Evolutionary conservation across 805 yeast species (phyloP).

Genomic region (Dipodascopsis uninucleata): DNA sequence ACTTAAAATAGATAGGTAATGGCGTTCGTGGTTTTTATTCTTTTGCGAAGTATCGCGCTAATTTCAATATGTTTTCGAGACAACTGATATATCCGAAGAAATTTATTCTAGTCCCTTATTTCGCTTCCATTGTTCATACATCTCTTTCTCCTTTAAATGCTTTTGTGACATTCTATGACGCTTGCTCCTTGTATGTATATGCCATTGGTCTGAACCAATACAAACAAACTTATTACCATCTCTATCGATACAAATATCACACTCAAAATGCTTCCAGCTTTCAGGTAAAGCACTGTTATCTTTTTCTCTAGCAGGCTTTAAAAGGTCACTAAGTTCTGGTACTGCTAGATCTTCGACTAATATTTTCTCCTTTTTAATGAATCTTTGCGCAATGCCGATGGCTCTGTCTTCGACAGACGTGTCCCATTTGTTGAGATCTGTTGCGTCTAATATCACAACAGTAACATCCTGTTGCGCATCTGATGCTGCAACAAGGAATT

Average conservation of each 20-base stretch:
- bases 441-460: conserved; percentile 69
- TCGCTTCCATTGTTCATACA: conserved; percentile 29
- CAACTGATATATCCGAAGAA: too few relatives aligned
- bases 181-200: conserved; percentile 61
- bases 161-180: conserved; percentile 44
- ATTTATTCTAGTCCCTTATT: too few relatives aligned
- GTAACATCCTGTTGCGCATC: conserved; percentile 46
- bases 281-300: conserved; percentile 19
- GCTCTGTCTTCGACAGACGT: conserved; percentile 57
- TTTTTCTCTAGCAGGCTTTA: conserved; percentile 4
- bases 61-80: too few relatives aligned
- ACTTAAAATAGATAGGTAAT: neutral
- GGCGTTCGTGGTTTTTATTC: too few relatives aligned
- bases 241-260: conserved; percentile 61
- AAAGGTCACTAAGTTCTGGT: conserved; percentile 26
- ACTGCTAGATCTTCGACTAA: conserved; percentile 27
- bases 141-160: conserved; percentile 22
- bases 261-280: conserved; percentile 65
- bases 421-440: conserved; percentile 63
- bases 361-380: conserved; percentile 33
- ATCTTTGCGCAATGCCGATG: conserved; percentile 43
- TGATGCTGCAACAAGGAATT: conserved; percentile 49
- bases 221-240: conserved; percentile 55
- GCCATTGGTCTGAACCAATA: conserved; percentile 71
- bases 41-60: too few relatives aligned